These are phyloP conservation scores for Scedosporium apiospermum DNA, from an alignment of 2,329 filamentous ascomycete species.

Conservation along the genomic window DNA sequence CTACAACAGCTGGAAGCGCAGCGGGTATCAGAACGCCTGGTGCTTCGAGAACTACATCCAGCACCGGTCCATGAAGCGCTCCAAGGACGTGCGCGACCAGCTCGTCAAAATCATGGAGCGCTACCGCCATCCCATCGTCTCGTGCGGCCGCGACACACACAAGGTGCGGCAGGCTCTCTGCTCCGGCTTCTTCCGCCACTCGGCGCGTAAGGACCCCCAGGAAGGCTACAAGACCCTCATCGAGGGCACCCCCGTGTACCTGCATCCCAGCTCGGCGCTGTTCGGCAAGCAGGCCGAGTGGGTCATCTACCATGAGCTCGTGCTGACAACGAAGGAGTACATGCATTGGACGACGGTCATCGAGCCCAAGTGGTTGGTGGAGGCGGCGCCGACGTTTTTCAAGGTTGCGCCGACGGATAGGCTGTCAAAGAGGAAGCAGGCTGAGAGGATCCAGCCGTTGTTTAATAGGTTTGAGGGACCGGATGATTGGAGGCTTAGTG, in stretches of 20 bases:
- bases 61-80: conserved; percentile 76
- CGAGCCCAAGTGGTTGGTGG: conserved; percentile 88
- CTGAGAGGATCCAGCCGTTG: conserved; percentile 88
- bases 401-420: conserved; percentile 85
- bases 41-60: conserved; percentile 98
- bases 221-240: conserved; percentile 97
- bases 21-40: conserved; percentile 76
- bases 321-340: conserved; percentile 94
- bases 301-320: conserved; percentile 86
- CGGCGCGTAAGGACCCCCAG: conserved; percentile 86
- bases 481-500: conserved; percentile 89
- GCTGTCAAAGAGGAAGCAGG: conserved; percentile 84
- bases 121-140: conserved; percentile 72
- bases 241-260: conserved; percentile 87
- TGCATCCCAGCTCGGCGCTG: conserved; percentile 83
- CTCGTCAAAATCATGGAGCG: conserved; percentile 89
- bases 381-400: conserved; percentile 98
- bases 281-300: conserved; percentile 96
- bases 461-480: conserved; percentile 88
- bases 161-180: conserved; percentile 85
- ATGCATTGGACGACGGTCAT: conserved; percentile 93
- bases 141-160: conserved; percentile 79
- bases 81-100: conserved; percentile 87
- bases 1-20: conserved; percentile 92
- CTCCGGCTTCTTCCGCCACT: conserved; percentile 90